phyloP scores from a whole-genome alignment of 176 grass and related monocot genomes.

The Cenchrus fungigraminus region DNA sequence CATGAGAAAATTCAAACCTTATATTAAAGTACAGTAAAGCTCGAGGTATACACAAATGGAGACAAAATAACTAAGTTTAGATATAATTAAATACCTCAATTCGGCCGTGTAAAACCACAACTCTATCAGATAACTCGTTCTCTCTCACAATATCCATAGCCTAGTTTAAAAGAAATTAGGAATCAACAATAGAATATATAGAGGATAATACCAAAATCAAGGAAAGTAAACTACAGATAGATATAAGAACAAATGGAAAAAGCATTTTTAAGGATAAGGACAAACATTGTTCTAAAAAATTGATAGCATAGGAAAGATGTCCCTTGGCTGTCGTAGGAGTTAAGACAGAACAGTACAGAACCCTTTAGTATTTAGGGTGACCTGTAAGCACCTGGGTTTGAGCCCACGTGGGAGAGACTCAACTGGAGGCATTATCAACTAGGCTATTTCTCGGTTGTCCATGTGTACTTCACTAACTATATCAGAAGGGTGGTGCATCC shows the following conservation, averaged over 20 bases:
- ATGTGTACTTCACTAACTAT: neutral
- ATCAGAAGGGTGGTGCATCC: neutral
- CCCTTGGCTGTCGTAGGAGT: neutral
- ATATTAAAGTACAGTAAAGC: conserved; percentile 9
- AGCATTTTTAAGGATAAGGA: neutral
- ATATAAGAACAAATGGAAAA: conserved; percentile 12
- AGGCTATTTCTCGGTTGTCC: neutral
- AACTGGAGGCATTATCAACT: neutral
- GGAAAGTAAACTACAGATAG: conserved; percentile 3
- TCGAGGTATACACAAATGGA: conserved; percentile 26
- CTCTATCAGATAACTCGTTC: conserved; percentile 89
- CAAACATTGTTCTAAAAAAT: neutral
- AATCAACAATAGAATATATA: conserved; percentile 34
- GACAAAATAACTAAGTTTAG: conserved; percentile 16
- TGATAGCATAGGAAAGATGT: neutral
- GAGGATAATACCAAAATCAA: conserved; percentile 29
- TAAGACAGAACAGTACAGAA: neutral
- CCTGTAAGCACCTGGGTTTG: neutral
- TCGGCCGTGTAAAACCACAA: conserved; percentile 89
- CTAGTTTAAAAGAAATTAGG: conserved; percentile 50
- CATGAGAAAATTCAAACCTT: neutral
- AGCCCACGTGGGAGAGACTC: neutral
- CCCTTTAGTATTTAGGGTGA: neutral
- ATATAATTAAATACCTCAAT: conserved; percentile 68
- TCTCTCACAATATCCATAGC: conserved; percentile 93